Evolutionary conservation across 176 grass and related monocot species (phyloP), one percentile per base, ranked within the genome.

Genomic region (Coix lacrymajobi): DNA sequence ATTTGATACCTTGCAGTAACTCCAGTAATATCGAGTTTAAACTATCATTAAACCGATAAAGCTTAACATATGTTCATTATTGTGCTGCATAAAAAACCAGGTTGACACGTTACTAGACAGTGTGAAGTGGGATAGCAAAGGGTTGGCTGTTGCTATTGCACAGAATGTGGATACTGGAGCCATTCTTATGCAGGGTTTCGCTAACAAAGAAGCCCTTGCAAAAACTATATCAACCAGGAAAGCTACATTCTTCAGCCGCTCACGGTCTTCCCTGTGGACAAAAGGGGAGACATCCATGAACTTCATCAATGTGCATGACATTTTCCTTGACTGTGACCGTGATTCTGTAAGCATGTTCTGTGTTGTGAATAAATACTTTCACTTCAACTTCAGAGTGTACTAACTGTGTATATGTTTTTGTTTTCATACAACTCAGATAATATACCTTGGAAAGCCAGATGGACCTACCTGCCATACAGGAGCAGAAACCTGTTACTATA

Each of bases 111-210:
- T 94, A 60, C 81, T 97, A 61, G 82, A 94, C 51, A 89, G 70
- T 75, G 81, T 97, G 63, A 97, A 97, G 86, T 97, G 95, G 95
- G 92, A 97, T 41, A 63, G 9, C 71, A 94, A 94, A 89, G 95
- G 95, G 1, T 71, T 97, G 80, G 95, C 86, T 22, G 92, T 97
- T 74, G 95, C 95, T 16, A 94, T 97, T 52, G 95, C 90, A 5
- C 95, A 97, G 75, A 90, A 97, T 75, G 75, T 92, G 63, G 92
- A 97, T 72, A 92, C 95, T 44, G 92, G 95, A 48, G 88, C 95
- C n/a, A 97, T 97, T 76, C 84, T 97, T 38, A 97, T 97, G 95
- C 95, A 97, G 73, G 95, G 92, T 1, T 97, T 97, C 89, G 90
- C 78, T 8, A 97, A 97, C 41, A 90, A 54, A 70, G 90, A 97